phyloP scores from a whole-genome alignment of 78 protist genomes.

The Bigelowiella natans region DNA sequence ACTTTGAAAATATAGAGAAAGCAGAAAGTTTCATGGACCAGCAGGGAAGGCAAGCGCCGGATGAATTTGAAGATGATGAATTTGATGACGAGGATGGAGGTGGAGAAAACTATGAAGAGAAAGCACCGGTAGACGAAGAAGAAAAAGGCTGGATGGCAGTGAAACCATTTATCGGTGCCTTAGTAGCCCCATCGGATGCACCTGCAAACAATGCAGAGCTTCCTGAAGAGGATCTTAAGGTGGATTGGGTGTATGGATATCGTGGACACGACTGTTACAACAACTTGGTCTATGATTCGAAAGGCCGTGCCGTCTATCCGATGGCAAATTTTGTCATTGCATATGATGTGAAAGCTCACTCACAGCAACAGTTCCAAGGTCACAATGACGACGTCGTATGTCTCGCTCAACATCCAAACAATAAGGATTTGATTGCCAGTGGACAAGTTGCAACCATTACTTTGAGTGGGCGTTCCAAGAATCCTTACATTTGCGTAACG shows the following conservation, averaged over 20 bases:
- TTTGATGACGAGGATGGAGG: not conserved
- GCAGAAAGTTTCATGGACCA: not conserved
- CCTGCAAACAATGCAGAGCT: not conserved
- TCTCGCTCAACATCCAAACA: constrained; percentile 18
- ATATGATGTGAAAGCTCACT: not conserved
- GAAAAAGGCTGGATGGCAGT: not conserved
- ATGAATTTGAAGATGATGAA: not conserved
- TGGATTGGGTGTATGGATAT: constrained; percentile 30
- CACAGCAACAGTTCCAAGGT: constrained; percentile 28
- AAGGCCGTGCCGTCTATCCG: constrained; percentile 14
- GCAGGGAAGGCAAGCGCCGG: not conserved
- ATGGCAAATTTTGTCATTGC: constrained; percentile 38
- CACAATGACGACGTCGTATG: constrained; percentile 56
- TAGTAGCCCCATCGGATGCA: not conserved
- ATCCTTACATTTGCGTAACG: not conserved
- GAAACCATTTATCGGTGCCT: not conserved
- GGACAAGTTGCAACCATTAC: constrained; percentile 20
- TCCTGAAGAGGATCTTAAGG: not conserved
- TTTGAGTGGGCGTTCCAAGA: not conserved
- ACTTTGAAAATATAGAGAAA: not conserved
- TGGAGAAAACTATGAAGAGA: not conserved
- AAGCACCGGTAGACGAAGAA: not conserved
- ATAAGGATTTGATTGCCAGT: constrained; percentile 19
- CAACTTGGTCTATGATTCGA: not conserved
- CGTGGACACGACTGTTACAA: constrained; percentile 22